Evolutionary conservation across 2,329 filamentous ascomycete species (phyloP).

Genomic region (Didymella pomorum): DNA sequence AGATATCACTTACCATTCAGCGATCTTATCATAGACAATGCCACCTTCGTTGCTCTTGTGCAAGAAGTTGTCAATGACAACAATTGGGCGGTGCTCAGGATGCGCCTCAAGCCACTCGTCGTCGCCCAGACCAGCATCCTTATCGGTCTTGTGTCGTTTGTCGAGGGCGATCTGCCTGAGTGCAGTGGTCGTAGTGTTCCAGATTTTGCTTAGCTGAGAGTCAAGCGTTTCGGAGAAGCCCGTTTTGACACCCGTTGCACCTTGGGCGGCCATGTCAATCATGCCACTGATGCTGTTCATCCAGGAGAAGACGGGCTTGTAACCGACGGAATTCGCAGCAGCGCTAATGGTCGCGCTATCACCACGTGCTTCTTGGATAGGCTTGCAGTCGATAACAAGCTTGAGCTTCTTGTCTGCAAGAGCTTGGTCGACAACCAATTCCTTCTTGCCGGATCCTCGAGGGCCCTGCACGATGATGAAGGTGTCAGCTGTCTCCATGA

Average conservation of each 20-base stretch:
- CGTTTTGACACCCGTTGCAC: conserved; percentile 91
- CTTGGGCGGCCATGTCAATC: conserved; percentile 89
- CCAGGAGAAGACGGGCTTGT: conserved; percentile 93
- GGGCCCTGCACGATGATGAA: conserved; percentile 95
- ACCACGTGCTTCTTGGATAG: conserved; percentile 87
- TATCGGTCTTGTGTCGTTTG: conserved; percentile 73
- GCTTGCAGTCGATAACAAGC: conserved; percentile 89
- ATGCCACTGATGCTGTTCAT: conserved; percentile 94
- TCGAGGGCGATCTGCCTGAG: conserved; percentile 80
- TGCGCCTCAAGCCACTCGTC: conserved; percentile 92
- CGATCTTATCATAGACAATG: conserved; percentile 62
- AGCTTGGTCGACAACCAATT: conserved; percentile 85
- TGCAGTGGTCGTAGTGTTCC: conserved; percentile 81
- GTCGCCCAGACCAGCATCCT: conserved; percentile 74
- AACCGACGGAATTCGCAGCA: conserved; percentile 84
- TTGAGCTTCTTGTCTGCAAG: conserved; percentile 79
- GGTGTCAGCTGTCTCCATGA: conserved; percentile 87
- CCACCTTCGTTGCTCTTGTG: conserved; percentile 69
- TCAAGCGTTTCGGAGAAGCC: conserved; percentile 94
- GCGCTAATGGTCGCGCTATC: conserved; percentile 85
- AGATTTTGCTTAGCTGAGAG: conserved; percentile 86
- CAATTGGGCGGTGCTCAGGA: conserved; percentile 80
- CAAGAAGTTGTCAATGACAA: conserved; percentile 91
- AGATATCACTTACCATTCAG: conserved; percentile 69
- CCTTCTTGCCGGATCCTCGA: conserved; percentile 87